Evolutionary conservation across 768 basidiomycete species (phyloP), one percentile per base, ranked within the genome.

Genomic region (Serendipita vermifera): DNA sequence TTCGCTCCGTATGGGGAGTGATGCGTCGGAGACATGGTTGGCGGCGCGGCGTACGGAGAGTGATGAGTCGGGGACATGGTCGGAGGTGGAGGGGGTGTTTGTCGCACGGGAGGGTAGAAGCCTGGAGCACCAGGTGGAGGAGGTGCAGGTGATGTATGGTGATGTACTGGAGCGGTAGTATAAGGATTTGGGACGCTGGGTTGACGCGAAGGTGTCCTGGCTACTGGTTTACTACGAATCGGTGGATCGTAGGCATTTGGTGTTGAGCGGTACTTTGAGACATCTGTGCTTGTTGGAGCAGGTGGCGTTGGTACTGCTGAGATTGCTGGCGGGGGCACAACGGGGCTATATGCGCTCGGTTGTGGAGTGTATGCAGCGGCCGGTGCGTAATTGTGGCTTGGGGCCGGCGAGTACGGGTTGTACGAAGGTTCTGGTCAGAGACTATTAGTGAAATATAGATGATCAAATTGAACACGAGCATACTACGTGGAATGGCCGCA

Each of bases 251-350:
- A 57, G 1, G 61, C 39, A 20, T 56, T 32, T 5, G 56, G 39
- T 14, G 46, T 56, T 26, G 27, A 39, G n/a, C 36, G 57, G 20
- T 53, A 54, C 33, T 54, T 24, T 38, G 58, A 39, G 27, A 51
- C 38, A 54, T 38, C 55, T 32, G 38, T 24, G 36, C 26, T 20
- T 29, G 54, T 33, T 24, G 36, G 46, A 22, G 22, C 15, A n/a
- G 41, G 41, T 2, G 41, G 41, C 2, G 14, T 43, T 26, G 41
- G 41, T 11, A 43, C 26, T 11, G 14, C 41, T 43, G 22, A 24
- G 9, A 22, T 13, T 11, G 24, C 11, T 15, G 22, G 41, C 9
- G 14, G 41, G 22, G n/a, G n/a, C n/a, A n/a, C n/a, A n/a, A n/a
- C n/a, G n/a, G n/a, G n/a, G n/a, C 13, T n/a, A 22, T 43, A 43